Percentiles rank a stretch among this genome's conserved stretches.
Evolutionary conservation across 2,329 filamentous ascomycete species (phyloP).

Genomic region (Penicillium nordicum): DNA sequence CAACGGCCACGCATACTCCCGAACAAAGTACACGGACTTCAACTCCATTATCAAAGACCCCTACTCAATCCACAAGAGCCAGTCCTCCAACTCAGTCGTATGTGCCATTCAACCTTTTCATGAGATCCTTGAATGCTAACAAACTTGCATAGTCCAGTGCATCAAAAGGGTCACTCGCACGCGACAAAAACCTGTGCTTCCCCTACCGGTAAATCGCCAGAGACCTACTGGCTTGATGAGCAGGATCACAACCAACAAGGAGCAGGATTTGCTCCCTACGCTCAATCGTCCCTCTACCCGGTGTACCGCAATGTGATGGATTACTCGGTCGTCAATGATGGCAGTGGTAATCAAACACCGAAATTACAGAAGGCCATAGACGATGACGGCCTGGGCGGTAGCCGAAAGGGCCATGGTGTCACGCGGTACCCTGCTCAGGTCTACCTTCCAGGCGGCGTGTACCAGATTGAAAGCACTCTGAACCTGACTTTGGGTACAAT

Average conservation of each 20-base stretch:
- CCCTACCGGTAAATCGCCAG: not conserved
- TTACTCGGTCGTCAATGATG: slow-evolving; percentile 26
- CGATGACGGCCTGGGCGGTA: slow-evolving; percentile 26
- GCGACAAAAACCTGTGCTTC: slow-evolving; percentile 17
- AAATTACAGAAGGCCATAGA: slow-evolving; percentile 29
- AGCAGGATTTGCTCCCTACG: slow-evolving; percentile 25
- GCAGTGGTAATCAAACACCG: slow-evolving; percentile 24
- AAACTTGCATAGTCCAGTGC: not conserved
- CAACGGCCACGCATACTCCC: not conserved
- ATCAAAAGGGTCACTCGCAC: not conserved
- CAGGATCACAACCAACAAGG: slow-evolving; percentile 25
- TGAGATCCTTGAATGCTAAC: not conserved
- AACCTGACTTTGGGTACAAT: slow-evolving; percentile 30
- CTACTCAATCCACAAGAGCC: not conserved
- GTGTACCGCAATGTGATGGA: slow-evolving; percentile 31
- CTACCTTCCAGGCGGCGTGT: slow-evolving; percentile 29
- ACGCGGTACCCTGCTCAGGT: slow-evolving; percentile 29
- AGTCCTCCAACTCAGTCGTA: not conserved
- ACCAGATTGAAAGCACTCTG: slow-evolving; percentile 24
- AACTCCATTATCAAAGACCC: not conserved
- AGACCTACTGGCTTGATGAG: slow-evolving; percentile 25
- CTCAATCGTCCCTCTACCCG: slow-evolving; percentile 14
- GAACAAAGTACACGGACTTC: not conserved
- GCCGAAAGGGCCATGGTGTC: slow-evolving; percentile 24
- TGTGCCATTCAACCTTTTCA: not conserved